These are phyloP conservation scores for Postia placenta DNA, from an alignment of 768 basidiomycete species.

Conservation along the genomic window DNA sequence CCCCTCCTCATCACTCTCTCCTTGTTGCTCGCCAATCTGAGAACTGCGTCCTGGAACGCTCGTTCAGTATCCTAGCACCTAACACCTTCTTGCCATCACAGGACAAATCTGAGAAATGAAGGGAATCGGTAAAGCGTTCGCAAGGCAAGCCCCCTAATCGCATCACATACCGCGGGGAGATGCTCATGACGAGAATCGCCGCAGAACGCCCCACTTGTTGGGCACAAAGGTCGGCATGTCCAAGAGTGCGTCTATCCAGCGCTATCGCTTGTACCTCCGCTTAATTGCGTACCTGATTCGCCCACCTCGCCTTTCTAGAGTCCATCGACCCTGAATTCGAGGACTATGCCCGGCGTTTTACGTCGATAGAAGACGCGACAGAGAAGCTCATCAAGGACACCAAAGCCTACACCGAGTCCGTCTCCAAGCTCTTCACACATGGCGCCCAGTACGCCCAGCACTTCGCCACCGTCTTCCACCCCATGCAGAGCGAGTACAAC, in stretches of 20 bases:
- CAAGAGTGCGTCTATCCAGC: slow-evolving; percentile 56
- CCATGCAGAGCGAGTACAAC: slow-evolving; percentile 72
- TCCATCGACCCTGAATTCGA: slow-evolving; percentile 88
- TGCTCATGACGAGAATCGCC: neutral
- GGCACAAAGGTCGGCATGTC: slow-evolving; percentile 85
- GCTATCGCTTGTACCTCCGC: neutral
- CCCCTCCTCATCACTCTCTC: too few species aligned
- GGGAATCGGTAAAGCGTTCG: slow-evolving; percentile 24
- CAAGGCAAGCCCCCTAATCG: slow-evolving; percentile 17
- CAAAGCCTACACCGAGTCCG: slow-evolving; percentile 79
- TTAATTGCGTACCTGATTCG: neutral
- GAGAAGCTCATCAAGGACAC: slow-evolving; percentile 93
- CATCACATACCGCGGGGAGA: neutral
- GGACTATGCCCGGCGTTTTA: slow-evolving; percentile 76
- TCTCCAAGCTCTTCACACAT: slow-evolving; percentile 64
- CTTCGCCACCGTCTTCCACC: slow-evolving; percentile 57
- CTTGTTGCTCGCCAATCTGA: too few species aligned
- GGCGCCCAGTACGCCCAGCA: slow-evolving; percentile 60
- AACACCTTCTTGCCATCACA: too few species aligned
- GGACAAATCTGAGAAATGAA: too few species aligned
- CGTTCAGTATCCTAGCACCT: too few species aligned
- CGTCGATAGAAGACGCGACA: slow-evolving; percentile 66
- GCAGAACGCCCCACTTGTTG: slow-evolving; percentile 86
- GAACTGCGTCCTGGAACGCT: too few species aligned
- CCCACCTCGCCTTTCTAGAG: slow-evolving; percentile 33